These are phyloP conservation scores for Macrotyloma uniflorum DNA, from an alignment of 306 rosid genomes.

Conservation along the genomic window DNA sequence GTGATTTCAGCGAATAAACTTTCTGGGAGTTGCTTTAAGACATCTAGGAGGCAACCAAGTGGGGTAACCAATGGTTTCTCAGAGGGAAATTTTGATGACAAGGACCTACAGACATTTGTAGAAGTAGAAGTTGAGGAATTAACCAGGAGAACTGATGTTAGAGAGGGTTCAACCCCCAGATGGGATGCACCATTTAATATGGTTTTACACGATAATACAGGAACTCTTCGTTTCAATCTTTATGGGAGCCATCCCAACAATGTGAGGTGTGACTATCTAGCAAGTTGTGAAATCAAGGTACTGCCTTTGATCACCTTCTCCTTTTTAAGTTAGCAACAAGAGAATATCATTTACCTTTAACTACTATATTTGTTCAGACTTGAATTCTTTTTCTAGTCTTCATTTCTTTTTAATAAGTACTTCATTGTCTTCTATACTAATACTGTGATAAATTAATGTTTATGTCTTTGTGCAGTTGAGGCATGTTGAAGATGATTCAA, in stretches of 20 bases:
- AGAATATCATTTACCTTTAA: constrained; percentile 24
- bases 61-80: constrained; percentile 50
- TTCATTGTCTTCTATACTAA: constrained; percentile 8
- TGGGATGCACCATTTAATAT: constrained; percentile 95
- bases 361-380: constrained; percentile 1
- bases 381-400: neutral
- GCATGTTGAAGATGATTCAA: constrained; percentile 93
- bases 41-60: constrained; percentile 59
- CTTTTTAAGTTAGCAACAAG: constrained; percentile 27
- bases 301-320: constrained; percentile 1
- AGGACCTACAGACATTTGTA: constrained; percentile 81
- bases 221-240: constrained; percentile 78
- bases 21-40: constrained; percentile 66
- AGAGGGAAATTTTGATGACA: constrained; percentile 58
- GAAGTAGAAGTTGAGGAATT: constrained; percentile 89
- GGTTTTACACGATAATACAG: constrained; percentile 84
- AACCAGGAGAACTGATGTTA: constrained; percentile 73
- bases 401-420: constrained; percentile 4
- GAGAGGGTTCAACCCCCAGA: constrained; percentile 72
- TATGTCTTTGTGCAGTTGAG: constrained; percentile 61
- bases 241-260: constrained; percentile 63
- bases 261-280: constrained; percentile 85
- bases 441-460: constrained; percentile 33
- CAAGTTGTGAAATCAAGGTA: constrained; percentile 96
- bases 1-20: constrained; percentile 83